Evolutionary conservation across 2,329 filamentous ascomycete species (phyloP), one percentile per base, ranked within the genome.

Genomic region (Septoria linicola): DNA sequence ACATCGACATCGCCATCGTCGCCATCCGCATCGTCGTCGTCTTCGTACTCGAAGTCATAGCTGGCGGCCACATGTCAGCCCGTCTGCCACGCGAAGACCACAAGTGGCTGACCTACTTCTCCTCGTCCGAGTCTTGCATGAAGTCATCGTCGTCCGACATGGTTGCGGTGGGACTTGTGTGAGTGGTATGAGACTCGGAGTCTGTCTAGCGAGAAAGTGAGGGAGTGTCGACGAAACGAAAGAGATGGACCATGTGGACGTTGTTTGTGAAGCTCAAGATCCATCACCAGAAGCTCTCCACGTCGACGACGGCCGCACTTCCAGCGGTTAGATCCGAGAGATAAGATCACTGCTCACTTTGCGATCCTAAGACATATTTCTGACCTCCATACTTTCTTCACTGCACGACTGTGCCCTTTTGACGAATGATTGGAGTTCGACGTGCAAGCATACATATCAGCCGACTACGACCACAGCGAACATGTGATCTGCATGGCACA

Each of bases 1-100:
- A 97, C 95, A 61, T 92, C 90, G 63, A 96, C 88, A 69, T 96
- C 89, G 51, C 85, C 90, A 25, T 81, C 83, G 51, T 96, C 86
- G 36, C 95, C 88, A 41, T 93, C 90, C 50, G 96, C 89, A 59
- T 90, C 89, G 62, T 89, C 92, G 61, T 89, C 92, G 63, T 90
- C 93, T 69, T 96, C 92, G 72, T 96, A 97, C 67, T 97, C 92
- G 70, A 97, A 97, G 73, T 97, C 93, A 68, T 96, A 90, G 65
- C 86, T 88, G 49, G 13, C 7, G 20, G 19, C 5, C 23, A 27
- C 5, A 11, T 8, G 14, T 48, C 21, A 48, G 44, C 25, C 3
- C 8, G 17, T 34, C 8, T 16, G 44, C 19, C 44, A 41, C 17
- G 14, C 25, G 27, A 35, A 19, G 25, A 68, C 49, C 6, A 39